Evolutionary conservation across 225 moss, liverwort and hornwort genomes (phyloP).

Genomic region (Physcomitrellopsis africana): DNA sequence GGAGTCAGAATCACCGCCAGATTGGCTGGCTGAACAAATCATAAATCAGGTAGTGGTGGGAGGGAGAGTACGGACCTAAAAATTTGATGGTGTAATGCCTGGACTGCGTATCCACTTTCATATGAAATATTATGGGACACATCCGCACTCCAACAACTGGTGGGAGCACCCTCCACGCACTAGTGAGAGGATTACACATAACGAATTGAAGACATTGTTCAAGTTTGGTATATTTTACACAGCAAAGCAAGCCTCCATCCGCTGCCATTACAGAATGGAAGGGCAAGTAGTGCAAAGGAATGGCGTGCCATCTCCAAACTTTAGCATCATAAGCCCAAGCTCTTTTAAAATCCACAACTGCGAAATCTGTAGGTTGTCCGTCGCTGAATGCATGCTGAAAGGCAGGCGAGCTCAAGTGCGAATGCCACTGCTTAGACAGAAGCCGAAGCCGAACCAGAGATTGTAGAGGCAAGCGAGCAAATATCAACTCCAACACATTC

Average conservation of each 20-base stretch:
- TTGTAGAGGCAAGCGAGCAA: constrained; percentile 46
- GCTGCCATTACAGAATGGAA: constrained; percentile 49
- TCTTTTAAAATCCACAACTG: constrained; percentile 37
- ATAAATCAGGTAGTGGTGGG: neutral
- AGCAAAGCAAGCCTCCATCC: constrained; percentile 53
- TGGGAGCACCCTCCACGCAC: constrained; percentile 49
- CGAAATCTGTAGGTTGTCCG: constrained; percentile 28
- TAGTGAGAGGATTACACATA: constrained; percentile 53
- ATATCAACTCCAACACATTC: constrained; percentile 38
- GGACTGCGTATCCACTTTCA: constrained; percentile 37
- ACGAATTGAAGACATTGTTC: constrained; percentile 33
- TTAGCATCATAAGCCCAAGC: constrained; percentile 44
- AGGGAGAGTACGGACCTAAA: constrained; percentile 24
- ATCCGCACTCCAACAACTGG: constrained; percentile 29
- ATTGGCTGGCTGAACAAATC: neutral
- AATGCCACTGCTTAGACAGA: constrained; percentile 43
- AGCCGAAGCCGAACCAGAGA: constrained; percentile 38
- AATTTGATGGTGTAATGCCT: constrained; percentile 43
- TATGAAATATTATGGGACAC: constrained; percentile 35
- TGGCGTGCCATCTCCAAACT: constrained; percentile 24
- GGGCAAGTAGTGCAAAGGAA: constrained; percentile 42
- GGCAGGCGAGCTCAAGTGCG: constrained; percentile 30
- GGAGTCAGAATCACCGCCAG: neutral
- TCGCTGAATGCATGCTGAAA: constrained; percentile 36
- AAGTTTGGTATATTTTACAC: constrained; percentile 29